These are phyloP conservation scores for Papilionanthe hybrid DNA, from an alignment of 116 monocot species.

Conservation along the genomic window DNA sequence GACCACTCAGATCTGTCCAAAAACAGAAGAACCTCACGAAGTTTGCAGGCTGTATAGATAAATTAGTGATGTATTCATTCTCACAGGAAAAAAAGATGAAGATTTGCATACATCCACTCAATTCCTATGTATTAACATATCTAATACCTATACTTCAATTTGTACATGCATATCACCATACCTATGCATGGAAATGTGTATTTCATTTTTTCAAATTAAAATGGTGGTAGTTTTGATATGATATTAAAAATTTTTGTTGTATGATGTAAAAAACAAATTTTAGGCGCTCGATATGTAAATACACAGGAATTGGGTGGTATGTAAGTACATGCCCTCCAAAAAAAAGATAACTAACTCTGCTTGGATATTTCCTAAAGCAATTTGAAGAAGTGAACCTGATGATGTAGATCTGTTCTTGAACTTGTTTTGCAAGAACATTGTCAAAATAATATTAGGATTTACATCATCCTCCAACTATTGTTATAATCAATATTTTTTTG, in stretches of 20 bases:
- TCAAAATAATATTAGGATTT: not conserved
- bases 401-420: not conserved
- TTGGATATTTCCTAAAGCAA: not conserved
- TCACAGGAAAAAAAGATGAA: not conserved
- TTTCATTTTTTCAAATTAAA: no score
- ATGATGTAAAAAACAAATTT: no score
- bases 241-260: no score
- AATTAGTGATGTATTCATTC: not conserved
- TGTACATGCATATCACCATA: no score
- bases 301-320: no score
- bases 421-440: not conserved
- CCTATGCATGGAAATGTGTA: no score
- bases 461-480: not conserved
- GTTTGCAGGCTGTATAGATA: constrained; percentile 3
- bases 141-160: no score
- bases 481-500: not conserved
- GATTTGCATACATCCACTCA: no score
- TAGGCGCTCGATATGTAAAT: no score
- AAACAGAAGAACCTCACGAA: not conserved
- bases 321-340: no score
- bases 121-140: no score
- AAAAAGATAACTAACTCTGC: not conserved
- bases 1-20: constrained; percentile 11
- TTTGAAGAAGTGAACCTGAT: not conserved
- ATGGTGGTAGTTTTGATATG: no score